Evolutionary conservation across 176 grass and related monocot species (phyloP).

Genomic region (Raddia guianensis): DNA sequence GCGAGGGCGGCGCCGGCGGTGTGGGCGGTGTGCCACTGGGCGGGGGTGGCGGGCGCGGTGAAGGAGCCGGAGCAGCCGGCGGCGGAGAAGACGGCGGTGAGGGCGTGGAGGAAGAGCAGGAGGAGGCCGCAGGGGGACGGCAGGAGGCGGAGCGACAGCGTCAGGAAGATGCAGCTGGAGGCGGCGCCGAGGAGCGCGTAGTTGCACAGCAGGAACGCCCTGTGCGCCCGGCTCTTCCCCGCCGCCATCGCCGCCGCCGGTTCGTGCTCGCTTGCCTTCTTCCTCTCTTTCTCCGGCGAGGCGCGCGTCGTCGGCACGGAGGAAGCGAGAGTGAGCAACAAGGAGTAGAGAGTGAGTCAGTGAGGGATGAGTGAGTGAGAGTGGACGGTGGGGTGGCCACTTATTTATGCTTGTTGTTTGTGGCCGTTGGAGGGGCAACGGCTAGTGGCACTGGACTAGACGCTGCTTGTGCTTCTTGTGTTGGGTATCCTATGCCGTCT

Average conservation of each 20-base stretch:
- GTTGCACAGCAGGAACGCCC: slow-evolving; percentile 78
- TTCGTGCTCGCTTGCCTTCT: too few species aligned
- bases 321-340: too few species aligned
- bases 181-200: slow-evolving; percentile 68
- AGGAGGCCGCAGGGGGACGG: slow-evolving; percentile 75
- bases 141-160: slow-evolving; percentile 67
- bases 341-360: too few species aligned
- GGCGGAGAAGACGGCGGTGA: slow-evolving; percentile 74
- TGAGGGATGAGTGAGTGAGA: too few species aligned
- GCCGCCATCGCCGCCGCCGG: slow-evolving; percentile 33
- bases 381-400: too few species aligned
- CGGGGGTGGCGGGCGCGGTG: slow-evolving; percentile 47
- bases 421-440: too few species aligned
- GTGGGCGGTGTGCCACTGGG: slow-evolving; percentile 69
- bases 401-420: too few species aligned
- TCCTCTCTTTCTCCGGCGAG: too few species aligned
- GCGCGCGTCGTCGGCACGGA: too few species aligned
- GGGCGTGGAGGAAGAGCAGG: slow-evolving; percentile 67
- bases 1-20: slow-evolving; percentile 72
- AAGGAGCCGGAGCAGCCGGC: slow-evolving; percentile 63
- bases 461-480: too few species aligned
- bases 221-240: slow-evolving; percentile 53
- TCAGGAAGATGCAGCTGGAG: slow-evolving; percentile 85
- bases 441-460: too few species aligned
- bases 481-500: too few species aligned